A percentile compares a stretch with the other conserved stretches of the same genome.
Conservation (phyloP, 208 protist genomes). For the Crithidia fasciculata region DNA sequence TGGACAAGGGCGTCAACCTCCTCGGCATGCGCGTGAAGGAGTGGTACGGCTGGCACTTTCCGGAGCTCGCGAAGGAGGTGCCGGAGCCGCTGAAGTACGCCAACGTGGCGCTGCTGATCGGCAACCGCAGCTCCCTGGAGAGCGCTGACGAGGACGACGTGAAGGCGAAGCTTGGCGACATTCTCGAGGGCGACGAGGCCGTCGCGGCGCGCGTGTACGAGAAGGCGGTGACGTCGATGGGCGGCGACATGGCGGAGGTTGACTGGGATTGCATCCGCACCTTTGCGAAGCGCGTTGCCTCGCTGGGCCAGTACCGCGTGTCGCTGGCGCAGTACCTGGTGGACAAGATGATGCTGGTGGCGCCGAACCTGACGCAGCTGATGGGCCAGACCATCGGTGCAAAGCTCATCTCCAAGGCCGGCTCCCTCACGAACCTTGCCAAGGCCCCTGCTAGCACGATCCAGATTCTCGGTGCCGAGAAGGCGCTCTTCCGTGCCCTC, state of each 20-base stretch:
- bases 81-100: constrained; percentile 97
- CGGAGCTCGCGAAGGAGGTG: constrained; percentile 98
- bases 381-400: constrained; percentile 99
- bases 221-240: constrained; percentile 97
- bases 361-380: constrained; percentile 98
- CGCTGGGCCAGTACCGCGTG: constrained; percentile 92
- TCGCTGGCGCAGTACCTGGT: constrained; percentile 96
- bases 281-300: constrained; percentile 95
- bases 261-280: constrained; percentile 97
- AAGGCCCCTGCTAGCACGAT: constrained; percentile 99
- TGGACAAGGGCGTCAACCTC: constrained; percentile 99
- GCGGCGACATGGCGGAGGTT: constrained; percentile 94
- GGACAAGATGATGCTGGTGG: constrained; percentile 96
- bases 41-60: constrained; percentile 99
- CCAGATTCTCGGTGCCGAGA: constrained; percentile 99
- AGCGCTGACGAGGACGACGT: constrained; percentile 75
- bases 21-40: constrained; percentile 99
- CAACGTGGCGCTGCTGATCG: constrained; percentile 89
- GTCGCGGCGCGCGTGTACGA: constrained; percentile 88
- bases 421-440: constrained; percentile 97
- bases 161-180: constrained; percentile 73
- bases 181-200: constrained; percentile 86
- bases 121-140: constrained; percentile 77
- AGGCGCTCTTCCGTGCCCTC: constrained; percentile 99
- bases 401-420: constrained; percentile 98